A percentile compares a stretch with the other conserved stretches of the same genome.
phyloP scores from a whole-genome alignment of 768 basidiomycete species.

The Mycena venus region DNA sequence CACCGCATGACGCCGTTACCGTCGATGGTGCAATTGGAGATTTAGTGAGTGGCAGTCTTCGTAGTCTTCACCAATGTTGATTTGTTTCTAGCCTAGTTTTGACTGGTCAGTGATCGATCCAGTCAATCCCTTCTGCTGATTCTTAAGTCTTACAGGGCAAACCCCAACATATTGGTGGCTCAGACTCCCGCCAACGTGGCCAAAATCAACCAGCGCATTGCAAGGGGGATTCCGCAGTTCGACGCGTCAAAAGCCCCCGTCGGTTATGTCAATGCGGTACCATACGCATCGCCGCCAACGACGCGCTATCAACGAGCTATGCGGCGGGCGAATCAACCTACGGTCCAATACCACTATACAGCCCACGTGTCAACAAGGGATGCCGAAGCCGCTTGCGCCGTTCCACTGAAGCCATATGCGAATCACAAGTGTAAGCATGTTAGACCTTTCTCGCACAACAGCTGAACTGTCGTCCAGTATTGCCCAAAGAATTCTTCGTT shows the following conservation, averaged over 20 bases:
- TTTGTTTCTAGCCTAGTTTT: slow-evolving; percentile 66
- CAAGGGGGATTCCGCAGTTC: slow-evolving; percentile 60
- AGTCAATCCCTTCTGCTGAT: neutral
- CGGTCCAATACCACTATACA: slow-evolving; percentile 72
- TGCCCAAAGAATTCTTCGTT: neutral
- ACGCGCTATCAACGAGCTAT: slow-evolving; percentile 59
- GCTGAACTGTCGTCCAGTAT: neutral
- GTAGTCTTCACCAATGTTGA: slow-evolving; percentile 54
- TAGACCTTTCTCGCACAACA: too few species aligned
- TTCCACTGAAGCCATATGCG: slow-evolving; percentile 66
- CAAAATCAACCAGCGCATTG: slow-evolving; percentile 51
- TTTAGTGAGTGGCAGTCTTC: slow-evolving; percentile 61
- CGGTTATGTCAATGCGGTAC: slow-evolving; percentile 62
- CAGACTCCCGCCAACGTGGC: slow-evolving; percentile 48
- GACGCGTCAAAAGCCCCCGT: slow-evolving; percentile 35
- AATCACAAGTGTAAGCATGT: slow-evolving; percentile 61
- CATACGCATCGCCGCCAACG: slow-evolving; percentile 60
- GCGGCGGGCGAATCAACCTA: slow-evolving; percentile 39
- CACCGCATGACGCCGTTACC: slow-evolving; percentile 71
- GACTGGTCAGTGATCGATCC: slow-evolving; percentile 68
- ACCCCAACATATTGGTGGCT: slow-evolving; percentile 62
- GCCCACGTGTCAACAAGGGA: slow-evolving; percentile 51
- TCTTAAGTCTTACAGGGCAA: slow-evolving; percentile 56
- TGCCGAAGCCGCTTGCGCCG: slow-evolving; percentile 70
- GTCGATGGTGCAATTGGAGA: slow-evolving; percentile 78